A percentile compares a stretch with the other conserved stretches of the same genome.
Conservation (phyloP, 768 basidiomycete genomes). For the Trametes villosa region DNA sequence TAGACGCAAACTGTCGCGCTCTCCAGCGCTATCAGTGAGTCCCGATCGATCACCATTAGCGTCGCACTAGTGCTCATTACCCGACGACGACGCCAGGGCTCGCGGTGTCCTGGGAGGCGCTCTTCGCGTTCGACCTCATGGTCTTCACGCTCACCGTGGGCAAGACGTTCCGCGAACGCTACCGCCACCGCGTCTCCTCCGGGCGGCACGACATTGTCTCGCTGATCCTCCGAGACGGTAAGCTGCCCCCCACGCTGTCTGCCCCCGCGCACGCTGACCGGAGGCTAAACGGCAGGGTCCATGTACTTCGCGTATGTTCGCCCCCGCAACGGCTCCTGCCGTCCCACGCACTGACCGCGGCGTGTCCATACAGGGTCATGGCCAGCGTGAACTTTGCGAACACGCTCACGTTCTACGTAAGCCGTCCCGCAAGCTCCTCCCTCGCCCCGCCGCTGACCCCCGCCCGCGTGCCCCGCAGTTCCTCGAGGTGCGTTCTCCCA, state of each 20-base stretch:
- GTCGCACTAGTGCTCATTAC: neutral
- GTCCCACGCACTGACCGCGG: constrained; percentile 11
- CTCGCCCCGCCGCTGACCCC: neutral
- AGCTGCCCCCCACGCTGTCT: constrained; percentile 20
- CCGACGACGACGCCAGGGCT: constrained; percentile 28
- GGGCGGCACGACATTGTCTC: constrained; percentile 39
- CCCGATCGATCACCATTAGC: neutral
- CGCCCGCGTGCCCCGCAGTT: constrained; percentile 17
- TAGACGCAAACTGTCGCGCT: neutral
- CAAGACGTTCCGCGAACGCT: constrained; percentile 44
- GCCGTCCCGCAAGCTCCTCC: constrained; percentile 1
- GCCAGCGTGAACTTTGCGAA: constrained; percentile 55
- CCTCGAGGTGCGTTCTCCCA: constrained; percentile 26
- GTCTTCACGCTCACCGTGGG: constrained; percentile 52
- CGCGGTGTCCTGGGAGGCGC: constrained; percentile 52
- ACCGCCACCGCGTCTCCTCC: constrained; percentile 31
- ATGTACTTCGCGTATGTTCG: constrained; percentile 57
- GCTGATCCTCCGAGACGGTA: constrained; percentile 55
- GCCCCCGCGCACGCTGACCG: neutral
- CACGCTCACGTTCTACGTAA: constrained; percentile 45
- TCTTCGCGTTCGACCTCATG: constrained; percentile 52
- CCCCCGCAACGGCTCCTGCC: neutral
- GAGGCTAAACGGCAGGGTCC: constrained; percentile 42
- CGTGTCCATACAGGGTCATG: constrained; percentile 47
- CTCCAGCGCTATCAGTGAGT: constrained; percentile 31